Conservation (phyloP, 768 basidiomycete genomes). For the Thelephora ganbajun region DNA sequence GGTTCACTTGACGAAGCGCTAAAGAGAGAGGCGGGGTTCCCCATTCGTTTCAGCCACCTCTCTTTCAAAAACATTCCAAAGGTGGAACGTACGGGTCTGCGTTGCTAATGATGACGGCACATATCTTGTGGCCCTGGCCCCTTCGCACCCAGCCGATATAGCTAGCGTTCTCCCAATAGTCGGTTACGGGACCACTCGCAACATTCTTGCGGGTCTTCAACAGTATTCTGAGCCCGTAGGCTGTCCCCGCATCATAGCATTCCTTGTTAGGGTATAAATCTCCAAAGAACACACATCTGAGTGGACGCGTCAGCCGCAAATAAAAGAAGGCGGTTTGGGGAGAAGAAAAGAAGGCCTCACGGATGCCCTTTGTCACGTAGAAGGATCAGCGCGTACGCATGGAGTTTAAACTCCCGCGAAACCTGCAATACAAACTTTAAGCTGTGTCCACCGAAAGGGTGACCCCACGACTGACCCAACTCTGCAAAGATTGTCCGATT, state of each 20-base stretch:
- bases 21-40: constrained; percentile 9
- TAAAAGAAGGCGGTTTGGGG: not conserved
- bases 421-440: constrained; percentile 34
- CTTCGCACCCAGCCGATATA: constrained; percentile 67
- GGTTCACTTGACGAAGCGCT: constrained; percentile 16
- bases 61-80: not conserved
- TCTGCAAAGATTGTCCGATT: constrained; percentile 66
- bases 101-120: constrained; percentile 63
- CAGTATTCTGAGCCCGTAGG: constrained; percentile 37
- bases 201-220: constrained; percentile 48
- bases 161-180: constrained; percentile 44
- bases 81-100: constrained; percentile 2
- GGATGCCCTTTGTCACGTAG: constrained; percentile 59
- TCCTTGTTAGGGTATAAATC: constrained; percentile 65
- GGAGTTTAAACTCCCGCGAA: constrained; percentile 53
- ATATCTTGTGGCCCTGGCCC: constrained; percentile 47
- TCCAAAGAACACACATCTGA: constrained; percentile 79
- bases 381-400: constrained; percentile 72
- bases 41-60: not conserved
- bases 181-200: constrained; percentile 50
- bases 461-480: constrained; percentile 44
- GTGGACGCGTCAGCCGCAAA: not conserved
- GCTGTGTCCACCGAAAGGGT: not conserved
- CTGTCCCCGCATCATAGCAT: constrained; percentile 41
- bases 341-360: constrained; percentile 27